phyloP scores from a whole-genome alignment of 441 rosid species.

The Populus hybrid region DNA sequence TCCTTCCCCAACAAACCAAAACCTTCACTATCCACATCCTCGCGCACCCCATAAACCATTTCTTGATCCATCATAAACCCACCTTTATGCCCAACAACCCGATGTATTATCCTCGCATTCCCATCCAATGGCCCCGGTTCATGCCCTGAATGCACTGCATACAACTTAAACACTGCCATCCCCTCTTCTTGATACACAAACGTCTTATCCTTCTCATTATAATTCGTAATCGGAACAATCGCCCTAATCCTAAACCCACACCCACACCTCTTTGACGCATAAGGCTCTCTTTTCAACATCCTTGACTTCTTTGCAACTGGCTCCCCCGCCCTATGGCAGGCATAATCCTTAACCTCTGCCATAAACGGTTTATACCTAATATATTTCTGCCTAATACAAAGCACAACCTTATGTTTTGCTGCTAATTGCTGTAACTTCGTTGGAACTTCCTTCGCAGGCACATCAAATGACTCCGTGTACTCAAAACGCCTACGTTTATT shows the following conservation, averaged over 20 bases:
- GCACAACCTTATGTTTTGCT: slow-evolving; percentile 91
- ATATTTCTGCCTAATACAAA: slow-evolving; percentile 96
- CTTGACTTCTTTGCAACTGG: slow-evolving; percentile 84
- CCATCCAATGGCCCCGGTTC: slow-evolving; percentile 98
- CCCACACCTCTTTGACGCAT: slow-evolving; percentile 94
- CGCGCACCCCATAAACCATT: slow-evolving; percentile 75
- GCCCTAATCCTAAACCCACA: slow-evolving; percentile 98
- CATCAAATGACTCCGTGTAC: slow-evolving; percentile 93
- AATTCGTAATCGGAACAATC: slow-evolving; percentile 88
- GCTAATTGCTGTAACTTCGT: slow-evolving; percentile 85
- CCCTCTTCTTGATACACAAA: slow-evolving; percentile 98
- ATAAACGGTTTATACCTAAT: slow-evolving; percentile 95
- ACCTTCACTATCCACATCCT: slow-evolving; percentile 71
- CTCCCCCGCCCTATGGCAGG: slow-evolving; percentile 98
- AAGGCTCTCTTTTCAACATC: slow-evolving; percentile 95
- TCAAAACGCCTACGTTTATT: slow-evolving; percentile 88
- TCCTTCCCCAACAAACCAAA: slow-evolving; percentile 65
- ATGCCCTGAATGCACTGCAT: slow-evolving; percentile 96
- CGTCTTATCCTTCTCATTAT: slow-evolving; percentile 91
- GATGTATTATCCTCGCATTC: slow-evolving; percentile 95
- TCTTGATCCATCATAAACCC: slow-evolving; percentile 76
- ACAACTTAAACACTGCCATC: slow-evolving; percentile 82
- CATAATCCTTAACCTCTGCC: slow-evolving; percentile 99
- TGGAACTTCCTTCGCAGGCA: slow-evolving; percentile 96
- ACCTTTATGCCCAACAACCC: slow-evolving; percentile 89